phyloP scores from a whole-genome alignment of 768 basidiomycete species.

The Exidia glandulosa region DNA sequence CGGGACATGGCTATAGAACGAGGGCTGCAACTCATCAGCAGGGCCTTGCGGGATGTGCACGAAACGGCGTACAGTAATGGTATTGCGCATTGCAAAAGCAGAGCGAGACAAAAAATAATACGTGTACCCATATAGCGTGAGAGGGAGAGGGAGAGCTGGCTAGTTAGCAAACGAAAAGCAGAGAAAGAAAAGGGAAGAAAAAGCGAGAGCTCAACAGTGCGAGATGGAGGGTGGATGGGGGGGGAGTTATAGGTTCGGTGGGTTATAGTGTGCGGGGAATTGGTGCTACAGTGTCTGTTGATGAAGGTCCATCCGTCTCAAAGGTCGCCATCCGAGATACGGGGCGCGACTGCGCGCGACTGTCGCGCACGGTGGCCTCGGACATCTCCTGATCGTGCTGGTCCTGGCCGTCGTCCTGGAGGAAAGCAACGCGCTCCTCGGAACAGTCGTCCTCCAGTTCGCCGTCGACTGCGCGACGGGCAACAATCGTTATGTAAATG shows the following conservation, averaged over 20 bases:
- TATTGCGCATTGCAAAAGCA: too few species aligned
- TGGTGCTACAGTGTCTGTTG: not conserved
- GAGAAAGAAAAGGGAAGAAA: too few species aligned
- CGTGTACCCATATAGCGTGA: too few species aligned
- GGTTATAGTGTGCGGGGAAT: not conserved
- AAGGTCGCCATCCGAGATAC: not conserved
- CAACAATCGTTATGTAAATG: slow-evolving; percentile 70
- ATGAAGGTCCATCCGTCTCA: not conserved
- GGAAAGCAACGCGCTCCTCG: slow-evolving; percentile 43
- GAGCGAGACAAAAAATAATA: too few species aligned
- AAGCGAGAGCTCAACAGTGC: not conserved
- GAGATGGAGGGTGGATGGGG: not conserved
- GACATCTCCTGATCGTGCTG: slow-evolving; percentile 28
- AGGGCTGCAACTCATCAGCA: too few species aligned
- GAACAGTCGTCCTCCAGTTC: slow-evolving; percentile 26
- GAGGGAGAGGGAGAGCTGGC: too few species aligned
- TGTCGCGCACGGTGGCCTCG: slow-evolving; percentile 31
- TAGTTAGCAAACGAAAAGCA: too few species aligned
- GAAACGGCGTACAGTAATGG: too few species aligned
- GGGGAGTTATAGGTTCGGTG: not conserved
- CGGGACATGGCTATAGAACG: too few species aligned
- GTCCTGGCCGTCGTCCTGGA: slow-evolving; percentile 26
- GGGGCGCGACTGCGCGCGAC: not conserved
- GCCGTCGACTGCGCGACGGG: slow-evolving; percentile 55
- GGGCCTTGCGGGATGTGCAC: too few species aligned